A percentile compares a stretch with the other conserved stretches of the same genome.
Conservation (phyloP, 306 rosid genomes). For the Gynostemma pentaphyllum region DNA sequence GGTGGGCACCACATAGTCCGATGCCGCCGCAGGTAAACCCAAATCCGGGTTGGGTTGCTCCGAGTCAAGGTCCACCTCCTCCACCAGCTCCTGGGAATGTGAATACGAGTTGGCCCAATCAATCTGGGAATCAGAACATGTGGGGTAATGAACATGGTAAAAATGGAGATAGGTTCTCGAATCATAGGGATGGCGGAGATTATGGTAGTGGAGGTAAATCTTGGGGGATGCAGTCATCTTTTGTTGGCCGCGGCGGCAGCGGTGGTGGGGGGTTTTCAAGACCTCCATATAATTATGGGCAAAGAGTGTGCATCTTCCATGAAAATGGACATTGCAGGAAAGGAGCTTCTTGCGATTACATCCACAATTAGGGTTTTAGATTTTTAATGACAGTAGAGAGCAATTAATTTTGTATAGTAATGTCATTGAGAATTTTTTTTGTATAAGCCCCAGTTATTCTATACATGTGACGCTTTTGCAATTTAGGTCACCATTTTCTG, state of each 20-base stretch:
- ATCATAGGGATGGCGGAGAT: slow-evolving; percentile 59
- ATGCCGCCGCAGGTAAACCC: slow-evolving; percentile 34
- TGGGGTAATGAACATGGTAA: slow-evolving; percentile 46
- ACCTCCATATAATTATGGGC: slow-evolving; percentile 58
- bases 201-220: slow-evolving; percentile 57
- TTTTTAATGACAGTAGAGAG: slow-evolving; percentile 12
- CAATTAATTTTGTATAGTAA: slow-evolving; percentile 68
- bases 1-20: slow-evolving; percentile 58
- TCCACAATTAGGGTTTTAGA: slow-evolving; percentile 39
- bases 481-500: background rate
- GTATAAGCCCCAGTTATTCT: slow-evolving; percentile 10
- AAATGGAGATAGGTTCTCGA: slow-evolving; percentile 48
- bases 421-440: slow-evolving; percentile 26
- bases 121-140: slow-evolving; percentile 34
- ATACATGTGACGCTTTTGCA: slow-evolving; percentile 7
- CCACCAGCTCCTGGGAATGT: slow-evolving; percentile 38
- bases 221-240: slow-evolving; percentile 70
- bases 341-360: slow-evolving; percentile 73
- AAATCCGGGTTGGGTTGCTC: slow-evolving; percentile 48
- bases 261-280: slow-evolving; percentile 63
- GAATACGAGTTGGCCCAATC: slow-evolving; percentile 53
- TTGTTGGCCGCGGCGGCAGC: slow-evolving; percentile 35
- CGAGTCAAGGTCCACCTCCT: slow-evolving; percentile 35
- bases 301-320: slow-evolving; percentile 66
- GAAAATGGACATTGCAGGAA: slow-evolving; percentile 86